phyloP scores from a whole-genome alignment of 345 rosid genomes.

The Microthlaspi erraticum region DNA sequence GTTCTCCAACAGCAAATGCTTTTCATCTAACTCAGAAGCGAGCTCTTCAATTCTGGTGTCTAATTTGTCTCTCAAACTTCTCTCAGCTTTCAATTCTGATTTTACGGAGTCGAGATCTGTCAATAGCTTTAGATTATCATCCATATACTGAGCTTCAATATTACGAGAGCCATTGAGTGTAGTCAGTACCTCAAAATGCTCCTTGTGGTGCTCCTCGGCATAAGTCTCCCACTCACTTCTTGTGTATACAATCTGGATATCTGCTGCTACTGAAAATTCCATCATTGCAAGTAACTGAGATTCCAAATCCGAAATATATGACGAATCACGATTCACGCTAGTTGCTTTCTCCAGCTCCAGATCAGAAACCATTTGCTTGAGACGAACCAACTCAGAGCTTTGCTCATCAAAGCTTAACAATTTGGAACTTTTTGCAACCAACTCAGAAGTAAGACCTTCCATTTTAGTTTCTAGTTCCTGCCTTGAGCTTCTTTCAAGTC shows the following conservation, averaged over 20 bases:
- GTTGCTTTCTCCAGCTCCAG: slow-evolving; percentile 68
- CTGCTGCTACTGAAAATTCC: slow-evolving; percentile 62
- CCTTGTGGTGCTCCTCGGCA: slow-evolving; percentile 58
- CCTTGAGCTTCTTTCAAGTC: slow-evolving; percentile 56
- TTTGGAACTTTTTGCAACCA: slow-evolving; percentile 55
- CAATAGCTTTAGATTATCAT: slow-evolving; percentile 59
- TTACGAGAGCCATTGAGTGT: slow-evolving; percentile 55
- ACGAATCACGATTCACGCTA: slow-evolving; percentile 53
- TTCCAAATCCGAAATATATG: slow-evolving; percentile 57
- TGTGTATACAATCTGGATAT: slow-evolving; percentile 56
- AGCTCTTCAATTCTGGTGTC: slow-evolving; percentile 58
- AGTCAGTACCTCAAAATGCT: slow-evolving; percentile 57
- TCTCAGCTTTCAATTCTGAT: slow-evolving; percentile 51
- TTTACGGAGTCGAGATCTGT: slow-evolving; percentile 51
- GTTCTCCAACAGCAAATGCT: slow-evolving; percentile 52
- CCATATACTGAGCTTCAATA: slow-evolving; percentile 52
- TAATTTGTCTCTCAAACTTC: slow-evolving; percentile 37
- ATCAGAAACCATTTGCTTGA: slow-evolving; percentile 59
- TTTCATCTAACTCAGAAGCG: slow-evolving; percentile 61
- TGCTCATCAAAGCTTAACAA: slow-evolving; percentile 57
- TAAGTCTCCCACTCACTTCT: slow-evolving; percentile 59
- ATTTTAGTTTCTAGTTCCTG: slow-evolving; percentile 51
- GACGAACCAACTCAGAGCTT: slow-evolving; percentile 60
- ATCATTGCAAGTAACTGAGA: slow-evolving; percentile 69
- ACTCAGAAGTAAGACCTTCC: slow-evolving; percentile 59